Evolutionary conservation across 768 basidiomycete genomes (phyloP).

Genomic region (Cystobasidiopsis lactophilus): DNA sequence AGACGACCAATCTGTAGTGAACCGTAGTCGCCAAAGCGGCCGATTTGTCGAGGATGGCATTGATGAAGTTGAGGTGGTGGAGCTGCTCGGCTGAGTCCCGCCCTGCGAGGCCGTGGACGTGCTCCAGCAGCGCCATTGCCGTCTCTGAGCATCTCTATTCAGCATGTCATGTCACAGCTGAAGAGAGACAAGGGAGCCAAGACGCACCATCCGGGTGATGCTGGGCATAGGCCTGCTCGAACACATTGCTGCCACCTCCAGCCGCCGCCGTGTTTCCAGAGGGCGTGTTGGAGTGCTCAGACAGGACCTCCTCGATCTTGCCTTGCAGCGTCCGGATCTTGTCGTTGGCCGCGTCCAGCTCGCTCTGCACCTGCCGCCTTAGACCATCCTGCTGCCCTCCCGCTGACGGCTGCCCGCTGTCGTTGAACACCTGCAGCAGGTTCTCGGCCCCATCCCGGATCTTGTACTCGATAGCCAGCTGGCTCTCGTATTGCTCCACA

Average conservation of each 20-base stretch:
- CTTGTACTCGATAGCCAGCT: slow-evolving; percentile 54
- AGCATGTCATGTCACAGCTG: no score
- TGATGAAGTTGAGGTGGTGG: slow-evolving; percentile 53
- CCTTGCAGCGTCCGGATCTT: slow-evolving; percentile 32
- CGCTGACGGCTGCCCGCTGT: slow-evolving; percentile 12
- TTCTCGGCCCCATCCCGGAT: slow-evolving; percentile 87
- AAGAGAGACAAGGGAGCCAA: no score
- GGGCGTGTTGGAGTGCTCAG: no score
- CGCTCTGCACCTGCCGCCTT: slow-evolving; percentile 47
- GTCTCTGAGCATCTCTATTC: no score
- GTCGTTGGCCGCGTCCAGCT: slow-evolving; percentile 47
- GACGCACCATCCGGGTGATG: no score
- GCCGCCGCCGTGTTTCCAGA: no score
- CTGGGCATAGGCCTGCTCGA: no score
- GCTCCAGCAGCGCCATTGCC: no score
- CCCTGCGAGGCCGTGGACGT: slow-evolving; percentile 38
- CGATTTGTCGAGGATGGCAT: slow-evolving; percentile 22
- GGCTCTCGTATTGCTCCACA: no score
- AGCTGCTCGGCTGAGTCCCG: slow-evolving; percentile 50
- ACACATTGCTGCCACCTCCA: no score
- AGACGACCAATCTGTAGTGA: background rate
- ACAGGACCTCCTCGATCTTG: slow-evolving; percentile 21
- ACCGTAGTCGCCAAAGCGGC: background rate
- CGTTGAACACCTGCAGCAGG: slow-evolving; percentile 32
- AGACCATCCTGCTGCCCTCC: slow-evolving; percentile 35